These are phyloP conservation scores for Crithidia brevicula DNA, from an alignment of 208 protist species.

Conservation along the genomic window DNA sequence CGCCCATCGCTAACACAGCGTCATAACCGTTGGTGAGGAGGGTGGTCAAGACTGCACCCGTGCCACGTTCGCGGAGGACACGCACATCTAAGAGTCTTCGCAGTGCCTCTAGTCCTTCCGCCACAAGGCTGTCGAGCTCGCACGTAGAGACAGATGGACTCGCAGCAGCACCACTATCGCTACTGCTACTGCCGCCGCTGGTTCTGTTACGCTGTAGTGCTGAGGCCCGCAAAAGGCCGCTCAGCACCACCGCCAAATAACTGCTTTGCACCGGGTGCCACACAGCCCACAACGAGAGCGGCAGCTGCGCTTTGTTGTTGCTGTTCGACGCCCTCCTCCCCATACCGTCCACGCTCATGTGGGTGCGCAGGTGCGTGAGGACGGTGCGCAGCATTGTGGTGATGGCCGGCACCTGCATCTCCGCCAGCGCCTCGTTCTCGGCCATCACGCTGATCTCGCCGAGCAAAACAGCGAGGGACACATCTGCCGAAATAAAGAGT, in stretches of 20 bases:
- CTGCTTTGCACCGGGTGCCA: slow-evolving; percentile 1
- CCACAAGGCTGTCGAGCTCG: slow-evolving; percentile 7
- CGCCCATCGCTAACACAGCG: slow-evolving; percentile 13
- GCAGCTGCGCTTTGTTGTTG: not conserved
- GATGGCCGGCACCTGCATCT: slow-evolving; percentile 22
- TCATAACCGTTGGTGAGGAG: slow-evolving; percentile 8
- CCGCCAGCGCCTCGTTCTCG: slow-evolving; percentile 6
- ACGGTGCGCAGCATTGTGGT: slow-evolving; percentile 23
- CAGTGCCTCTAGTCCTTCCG: slow-evolving; percentile 23
- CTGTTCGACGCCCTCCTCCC: not conserved
- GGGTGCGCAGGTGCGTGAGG: slow-evolving; percentile 6
- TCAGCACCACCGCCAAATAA: slow-evolving; percentile 1
- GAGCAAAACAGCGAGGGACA: slow-evolving; percentile 13
- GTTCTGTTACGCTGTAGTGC: too few relatives aligned
- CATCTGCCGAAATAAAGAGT: slow-evolving; percentile 10
- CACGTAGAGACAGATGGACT: not conserved
- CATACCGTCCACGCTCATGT: not conserved
- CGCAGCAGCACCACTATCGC: not conserved
- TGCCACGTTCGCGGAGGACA: slow-evolving; percentile 23
- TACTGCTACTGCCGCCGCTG: not conserved
- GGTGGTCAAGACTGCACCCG: slow-evolving; percentile 6
- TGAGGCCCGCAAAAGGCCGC: not conserved
- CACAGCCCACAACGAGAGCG: slow-evolving; percentile 7
- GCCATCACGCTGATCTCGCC: slow-evolving; percentile 20
- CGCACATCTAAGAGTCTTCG: slow-evolving; percentile 6